Conservation (phyloP, 2,329 filamentous ascomycete species). For the Pseudocercospora ulei region DNA sequence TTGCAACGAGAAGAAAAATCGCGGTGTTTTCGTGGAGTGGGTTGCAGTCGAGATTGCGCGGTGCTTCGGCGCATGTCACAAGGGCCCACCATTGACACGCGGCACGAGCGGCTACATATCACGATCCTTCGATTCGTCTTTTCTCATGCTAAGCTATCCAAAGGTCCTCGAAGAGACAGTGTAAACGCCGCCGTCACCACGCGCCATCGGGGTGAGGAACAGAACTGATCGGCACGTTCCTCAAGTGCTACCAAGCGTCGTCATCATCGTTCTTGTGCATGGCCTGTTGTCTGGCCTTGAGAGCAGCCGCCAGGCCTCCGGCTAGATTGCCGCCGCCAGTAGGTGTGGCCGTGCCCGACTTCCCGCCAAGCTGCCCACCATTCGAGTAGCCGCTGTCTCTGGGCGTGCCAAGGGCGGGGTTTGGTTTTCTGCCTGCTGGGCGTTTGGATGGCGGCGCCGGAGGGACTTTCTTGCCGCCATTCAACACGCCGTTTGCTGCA, state of each 20-base stretch:
- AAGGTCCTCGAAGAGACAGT: not conserved
- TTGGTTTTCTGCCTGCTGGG: slow-evolving; percentile 64
- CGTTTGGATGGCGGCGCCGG: slow-evolving; percentile 73
- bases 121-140: not conserved
- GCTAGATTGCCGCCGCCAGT: slow-evolving; percentile 38
- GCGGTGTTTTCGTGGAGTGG: too few relatives aligned
- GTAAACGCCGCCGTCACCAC: not conserved
- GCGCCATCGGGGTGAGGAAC: too few relatives aligned
- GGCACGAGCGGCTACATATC: not conserved
- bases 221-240: too few relatives aligned
- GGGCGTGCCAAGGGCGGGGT: slow-evolving; percentile 52
- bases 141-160: slow-evolving; percentile 1
- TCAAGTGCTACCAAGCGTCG: slow-evolving; percentile 34
- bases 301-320: slow-evolving; percentile 44
- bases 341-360: slow-evolving; percentile 31
- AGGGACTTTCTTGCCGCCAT: slow-evolving; percentile 50
- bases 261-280: slow-evolving; percentile 38
- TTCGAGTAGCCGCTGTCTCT: slow-evolving; percentile 53
- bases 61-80: too few relatives aligned
- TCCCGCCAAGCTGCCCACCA: slow-evolving; percentile 29
- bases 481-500: slow-evolving; percentile 32
- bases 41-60: too few relatives aligned
- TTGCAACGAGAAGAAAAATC: too few relatives aligned
- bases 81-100: too few relatives aligned
- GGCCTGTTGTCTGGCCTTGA: slow-evolving; percentile 43